A percentile compares a stretch with the other conserved stretches of the same genome.
phyloP scores from a whole-genome alignment of 768 basidiomycete genomes.

The Pleurotus cornucopiae region DNA sequence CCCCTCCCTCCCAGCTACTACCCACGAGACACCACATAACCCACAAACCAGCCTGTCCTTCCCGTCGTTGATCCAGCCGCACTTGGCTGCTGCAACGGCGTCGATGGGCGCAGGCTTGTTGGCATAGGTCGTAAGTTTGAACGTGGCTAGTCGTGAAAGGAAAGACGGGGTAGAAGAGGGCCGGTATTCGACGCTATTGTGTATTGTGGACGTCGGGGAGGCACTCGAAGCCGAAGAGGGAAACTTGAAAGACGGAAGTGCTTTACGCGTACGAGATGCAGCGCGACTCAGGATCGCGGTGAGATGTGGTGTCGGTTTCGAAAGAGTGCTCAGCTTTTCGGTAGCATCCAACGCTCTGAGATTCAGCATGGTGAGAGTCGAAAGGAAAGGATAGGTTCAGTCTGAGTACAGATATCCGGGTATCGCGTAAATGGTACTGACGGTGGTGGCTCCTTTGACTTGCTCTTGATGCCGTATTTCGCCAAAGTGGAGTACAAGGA shows the following conservation, averaged over 20 bases:
- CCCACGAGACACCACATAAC: slow-evolving; percentile 70
- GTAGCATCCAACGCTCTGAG: not conserved
- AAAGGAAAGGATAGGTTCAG: not conserved
- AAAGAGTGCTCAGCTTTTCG: slow-evolving; percentile 20
- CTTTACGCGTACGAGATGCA: slow-evolving; percentile 49
- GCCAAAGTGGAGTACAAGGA: slow-evolving; percentile 76
- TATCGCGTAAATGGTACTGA: slow-evolving; percentile 1
- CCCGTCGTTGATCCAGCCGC: slow-evolving; percentile 82
- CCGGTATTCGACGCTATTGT: slow-evolving; percentile 58
- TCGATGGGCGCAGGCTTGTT: slow-evolving; percentile 74
- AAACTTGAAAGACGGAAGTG: slow-evolving; percentile 39
- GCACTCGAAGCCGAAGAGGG: slow-evolving; percentile 24
- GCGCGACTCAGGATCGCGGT: slow-evolving; percentile 69
- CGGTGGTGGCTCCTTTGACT: slow-evolving; percentile 29
- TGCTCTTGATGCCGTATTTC: slow-evolving; percentile 69
- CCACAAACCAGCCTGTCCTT: slow-evolving; percentile 77
- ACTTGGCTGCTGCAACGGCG: slow-evolving; percentile 76
- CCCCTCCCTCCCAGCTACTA: slow-evolving; percentile 64
- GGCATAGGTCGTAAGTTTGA: slow-evolving; percentile 74
- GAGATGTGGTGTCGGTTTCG: slow-evolving; percentile 65
- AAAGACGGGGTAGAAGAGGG: slow-evolving; percentile 77
- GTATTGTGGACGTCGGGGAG: slow-evolving; percentile 21
- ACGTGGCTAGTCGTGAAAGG: slow-evolving; percentile 69
- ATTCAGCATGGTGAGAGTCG: not conserved
- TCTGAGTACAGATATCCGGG: not conserved